Conservation (phyloP, 352 stramenopile genomes). For the Globisporangium middletonii region DNA sequence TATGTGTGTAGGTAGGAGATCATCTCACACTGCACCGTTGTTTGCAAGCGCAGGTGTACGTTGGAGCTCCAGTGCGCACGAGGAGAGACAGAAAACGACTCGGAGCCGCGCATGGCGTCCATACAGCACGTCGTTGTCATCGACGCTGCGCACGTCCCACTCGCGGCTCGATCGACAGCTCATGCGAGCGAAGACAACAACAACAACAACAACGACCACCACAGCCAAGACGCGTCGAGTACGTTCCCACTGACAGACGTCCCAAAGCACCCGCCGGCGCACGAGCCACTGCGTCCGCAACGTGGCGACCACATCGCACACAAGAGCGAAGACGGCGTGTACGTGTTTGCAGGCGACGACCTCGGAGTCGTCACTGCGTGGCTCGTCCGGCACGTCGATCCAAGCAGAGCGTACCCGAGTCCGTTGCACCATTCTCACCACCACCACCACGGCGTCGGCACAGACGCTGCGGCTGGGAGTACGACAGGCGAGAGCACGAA, state of each 20-base stretch:
- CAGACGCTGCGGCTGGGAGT: background rate
- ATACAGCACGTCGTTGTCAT: slow-evolving; percentile 8
- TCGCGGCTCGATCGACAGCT: background rate
- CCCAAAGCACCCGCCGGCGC: background rate
- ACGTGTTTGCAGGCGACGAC: slow-evolving; percentile 43
- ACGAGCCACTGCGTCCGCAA: slow-evolving; percentile 9
- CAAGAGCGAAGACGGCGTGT: slow-evolving; percentile 21
- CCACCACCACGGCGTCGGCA: slow-evolving; percentile 6
- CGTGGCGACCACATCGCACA: background rate
- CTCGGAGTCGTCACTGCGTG: slow-evolving; percentile 31
- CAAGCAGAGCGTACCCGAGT: background rate
- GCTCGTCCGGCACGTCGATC: slow-evolving; percentile 15
- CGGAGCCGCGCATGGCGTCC: background rate
- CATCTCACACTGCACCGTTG: background rate
- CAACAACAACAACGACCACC: background rate
- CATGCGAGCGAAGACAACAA: background rate
- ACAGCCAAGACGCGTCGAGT: background rate
- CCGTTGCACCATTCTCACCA: background rate
- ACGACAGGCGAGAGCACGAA: slow-evolving; percentile 3
- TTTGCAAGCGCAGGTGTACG: slow-evolving; percentile 5
- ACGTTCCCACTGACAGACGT: slow-evolving; percentile 11
- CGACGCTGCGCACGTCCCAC: background rate
- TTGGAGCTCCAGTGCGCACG: slow-evolving; percentile 9
- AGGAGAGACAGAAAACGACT: background rate
- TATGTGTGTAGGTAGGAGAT: background rate